Base-by-base conservation (phyloP, 2,329 filamentous ascomycete genomes). In the Ceratocystiopsis minuta region DNA sequence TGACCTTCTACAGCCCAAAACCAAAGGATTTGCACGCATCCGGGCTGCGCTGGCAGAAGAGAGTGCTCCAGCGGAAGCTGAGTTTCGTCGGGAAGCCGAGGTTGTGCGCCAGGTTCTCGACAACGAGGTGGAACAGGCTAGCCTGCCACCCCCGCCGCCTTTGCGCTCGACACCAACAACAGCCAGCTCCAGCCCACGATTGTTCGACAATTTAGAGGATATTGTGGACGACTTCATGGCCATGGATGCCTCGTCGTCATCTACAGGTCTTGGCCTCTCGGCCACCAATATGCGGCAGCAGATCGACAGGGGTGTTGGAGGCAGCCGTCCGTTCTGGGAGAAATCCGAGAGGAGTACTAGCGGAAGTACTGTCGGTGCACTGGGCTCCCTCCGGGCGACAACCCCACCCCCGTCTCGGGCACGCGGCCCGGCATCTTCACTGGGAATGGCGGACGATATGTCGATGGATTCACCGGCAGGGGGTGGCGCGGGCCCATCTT, bases 31-130 rank as follows among this genome's bases (percentile, higher is more conserved):
- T 58, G 86, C 87, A 6, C 79, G 90, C 12, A 94, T 98, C 50
- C 77, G 83, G 46, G 90, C 88, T 10, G 86, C 86, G 4, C 68
- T 98, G 1, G 69, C 83, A 44, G 90, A 98, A 61, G 90, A 98
- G 61, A 72, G 75, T 15, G 76, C 86, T 0, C 90, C 90, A 0
- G 67, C 93, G 11, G 90, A 98, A 52, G 80, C 80, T 36, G 90
- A 98, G 58, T 77, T 85, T 44, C 78, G 82, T 41, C 79, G 86
- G 34, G 90, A 98, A 64, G 86, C 88, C 34, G 88, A 96, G 59
- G 90, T 96, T 6, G 85, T 98, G 48, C 82, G 85, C 40, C 90
- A 95, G 59, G 87, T 96, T 24, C 80, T 86, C 36, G 90, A 96
- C 57, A 88, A 80, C 51, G 87, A 95, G 53, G 70, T 78, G 48